Conservation (phyloP, 108 stramenopile genomes). For the Fragilariopsis cylindrus region DNA sequence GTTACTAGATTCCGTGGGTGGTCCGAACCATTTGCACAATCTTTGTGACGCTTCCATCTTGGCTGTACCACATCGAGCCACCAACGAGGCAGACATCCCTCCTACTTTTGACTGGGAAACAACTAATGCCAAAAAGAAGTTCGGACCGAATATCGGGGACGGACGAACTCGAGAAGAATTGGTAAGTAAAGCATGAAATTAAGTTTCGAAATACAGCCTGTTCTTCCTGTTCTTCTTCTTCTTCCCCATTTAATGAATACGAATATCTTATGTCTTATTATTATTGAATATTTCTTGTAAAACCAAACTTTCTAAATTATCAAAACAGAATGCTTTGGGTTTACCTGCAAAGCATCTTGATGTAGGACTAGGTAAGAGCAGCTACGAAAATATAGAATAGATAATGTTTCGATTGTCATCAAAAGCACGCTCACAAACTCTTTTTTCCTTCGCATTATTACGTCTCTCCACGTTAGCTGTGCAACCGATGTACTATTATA, state of each 20-base stretch:
- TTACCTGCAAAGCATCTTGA: constrained; percentile 74
- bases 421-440: neutral
- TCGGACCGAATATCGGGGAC: constrained; percentile 70
- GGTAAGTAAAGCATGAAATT: neutral
- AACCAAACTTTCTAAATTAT: too few relatives aligned
- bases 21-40: constrained; percentile 93
- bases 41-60: constrained; percentile 88
- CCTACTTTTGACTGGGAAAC: constrained; percentile 62
- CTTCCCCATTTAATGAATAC: too few relatives aligned
- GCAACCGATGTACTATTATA: constrained; percentile 92
- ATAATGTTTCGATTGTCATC: too few relatives aligned
- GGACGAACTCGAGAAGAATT: constrained; percentile 76
- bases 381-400: neutral
- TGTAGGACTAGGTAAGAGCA: constrained; percentile 42
- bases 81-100: constrained; percentile 34
- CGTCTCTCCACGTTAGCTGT: constrained; percentile 6
- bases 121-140: constrained; percentile 39
- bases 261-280: too few relatives aligned
- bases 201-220: too few relatives aligned
- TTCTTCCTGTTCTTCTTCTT: too few relatives aligned
- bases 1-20: constrained; percentile 82
- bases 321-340: constrained; percentile 53
- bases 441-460: neutral
- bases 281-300: too few relatives aligned
- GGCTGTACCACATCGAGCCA: constrained; percentile 81